A percentile compares a stretch with the other conserved stretches of the same genome.
phyloP scores from a whole-genome alignment of 2,329 filamentous ascomycete genomes.

The Dendrostoma leiphaemia region DNA sequence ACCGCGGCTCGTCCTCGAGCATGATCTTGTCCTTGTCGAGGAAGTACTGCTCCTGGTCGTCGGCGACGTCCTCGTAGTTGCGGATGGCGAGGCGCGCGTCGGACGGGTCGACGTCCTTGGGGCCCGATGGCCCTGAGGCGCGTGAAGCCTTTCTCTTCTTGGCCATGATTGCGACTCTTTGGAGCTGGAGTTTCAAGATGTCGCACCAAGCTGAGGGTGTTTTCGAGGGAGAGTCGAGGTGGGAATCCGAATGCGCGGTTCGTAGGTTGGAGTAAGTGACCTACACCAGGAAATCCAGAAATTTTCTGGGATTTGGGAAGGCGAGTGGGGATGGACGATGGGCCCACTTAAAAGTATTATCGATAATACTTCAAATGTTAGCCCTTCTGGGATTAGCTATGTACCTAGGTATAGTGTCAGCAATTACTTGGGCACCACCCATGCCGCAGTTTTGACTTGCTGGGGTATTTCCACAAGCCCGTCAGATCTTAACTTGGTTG shows the following conservation, averaged over 20 bases:
- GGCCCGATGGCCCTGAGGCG: conserved; percentile 44
- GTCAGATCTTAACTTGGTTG: too few relatives aligned
- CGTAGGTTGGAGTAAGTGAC: background rate
- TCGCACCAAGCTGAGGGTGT: background rate
- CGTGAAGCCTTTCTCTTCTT: conserved; percentile 71
- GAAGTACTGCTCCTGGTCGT: conserved; percentile 93
- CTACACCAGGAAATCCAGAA: background rate
- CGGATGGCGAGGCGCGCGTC: conserved; percentile 63
- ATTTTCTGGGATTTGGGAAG: background rate
- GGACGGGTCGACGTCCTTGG: conserved; percentile 52
- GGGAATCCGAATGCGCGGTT: background rate
- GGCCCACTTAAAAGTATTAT: conserved; percentile 8
- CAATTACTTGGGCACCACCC: too few relatives aligned
- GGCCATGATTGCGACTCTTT: conserved; percentile 42
- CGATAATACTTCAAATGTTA: conserved; percentile 8
- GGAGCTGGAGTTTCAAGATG: background rate
- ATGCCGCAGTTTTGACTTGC: too few relatives aligned
- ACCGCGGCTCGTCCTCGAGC: conserved; percentile 75
- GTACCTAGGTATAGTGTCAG: too few relatives aligned
- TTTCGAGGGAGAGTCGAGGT: background rate
- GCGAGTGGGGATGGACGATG: too few relatives aligned
- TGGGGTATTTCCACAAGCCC: too few relatives aligned
- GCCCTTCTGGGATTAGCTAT: too few relatives aligned
- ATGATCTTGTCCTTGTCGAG: conserved; percentile 82
- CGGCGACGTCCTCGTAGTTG: conserved; percentile 80